Base-by-base conservation (phyloP, 2,329 filamentous ascomycete genomes). In the Scedosporium minutisporum region DNA sequence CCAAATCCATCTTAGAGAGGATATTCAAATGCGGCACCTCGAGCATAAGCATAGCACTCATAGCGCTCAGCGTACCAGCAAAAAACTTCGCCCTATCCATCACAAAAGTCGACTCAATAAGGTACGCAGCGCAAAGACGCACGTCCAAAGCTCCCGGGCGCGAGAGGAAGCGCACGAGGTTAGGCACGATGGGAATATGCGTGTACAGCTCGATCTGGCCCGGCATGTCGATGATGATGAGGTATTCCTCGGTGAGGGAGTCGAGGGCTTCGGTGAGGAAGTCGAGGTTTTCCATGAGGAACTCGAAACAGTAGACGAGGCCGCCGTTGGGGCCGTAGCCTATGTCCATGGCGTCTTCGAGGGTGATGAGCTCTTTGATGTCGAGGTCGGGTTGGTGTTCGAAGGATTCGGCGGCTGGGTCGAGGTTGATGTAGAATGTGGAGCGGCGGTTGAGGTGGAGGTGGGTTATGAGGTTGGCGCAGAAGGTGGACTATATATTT, bases 31-130 rank as follows among this genome's bases (percentile, higher is more conserved):
- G 95, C 4, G 95, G 95, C 66, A 97, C 86, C 76, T 97, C 95
- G 66, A 99, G 84, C 91, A 97, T 95, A 70, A 99, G 86, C 95
- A 99, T 99, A 66, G 95, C 93, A 70, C 90, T 96, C 95, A 99
- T 97, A 67, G 95, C 95, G 72, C 90, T 95, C 64, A 99, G 80
- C 0, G 95, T 96, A 12, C 95, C 95, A 0, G 95, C 88, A 75
- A 99, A 97, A 81, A 96, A 99, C 78, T 97, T 99, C 71, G 95
- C 90, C 65, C 91, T 88, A 76, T 99, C 95, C 65, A 97, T 86
- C 69, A 97, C 89, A 73, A 97, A 99, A 7, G 93, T 97, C 12
- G 91, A 91, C 75, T 99, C 95, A 66, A 99, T 87, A 38, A 99
- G 85, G 75, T 97, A 99, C 9, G 93, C 86, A 53, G 95, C 95